These are phyloP conservation scores for Lenwebbia sp. DNA, from an alignment of 345 rosid genomes.

Conservation along the genomic window DNA sequence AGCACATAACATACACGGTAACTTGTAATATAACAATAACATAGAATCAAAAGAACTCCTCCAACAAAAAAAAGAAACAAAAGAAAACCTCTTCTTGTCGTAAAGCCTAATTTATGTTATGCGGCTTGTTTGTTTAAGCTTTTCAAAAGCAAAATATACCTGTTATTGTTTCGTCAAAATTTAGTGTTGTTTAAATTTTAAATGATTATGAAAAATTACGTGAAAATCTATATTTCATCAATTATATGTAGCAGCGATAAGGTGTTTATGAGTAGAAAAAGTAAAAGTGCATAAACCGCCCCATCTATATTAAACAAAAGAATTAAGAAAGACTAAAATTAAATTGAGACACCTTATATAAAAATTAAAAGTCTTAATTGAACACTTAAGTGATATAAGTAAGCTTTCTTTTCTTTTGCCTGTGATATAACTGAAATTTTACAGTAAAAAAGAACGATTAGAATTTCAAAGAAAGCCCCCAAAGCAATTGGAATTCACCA, in stretches of 20 bases:
- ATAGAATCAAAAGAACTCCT: too few relatives aligned
- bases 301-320: neutral
- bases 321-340: neutral
- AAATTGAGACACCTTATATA: neutral
- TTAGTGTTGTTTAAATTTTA: neutral
- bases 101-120: too few relatives aligned
- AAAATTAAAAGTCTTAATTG: neutral
- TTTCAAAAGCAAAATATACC: fast-evolving
- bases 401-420: neutral
- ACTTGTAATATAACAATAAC: too few relatives aligned
- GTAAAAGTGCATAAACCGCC: neutral
- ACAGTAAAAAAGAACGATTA: fast-evolving
- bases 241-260: fast-evolving
- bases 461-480: neutral
- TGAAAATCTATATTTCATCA: neutral
- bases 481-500: neutral
- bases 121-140: neutral
- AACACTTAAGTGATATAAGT: neutral
- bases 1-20: too few relatives aligned
- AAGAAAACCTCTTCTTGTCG: neutral
- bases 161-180: fast-evolving
- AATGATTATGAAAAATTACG: neutral
- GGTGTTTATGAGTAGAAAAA: neutral
- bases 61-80: too few relatives aligned
- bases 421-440: neutral